Evolutionary conservation across 345 rosid species (phyloP).

Genomic region (Dipteronia dyeriana): DNA sequence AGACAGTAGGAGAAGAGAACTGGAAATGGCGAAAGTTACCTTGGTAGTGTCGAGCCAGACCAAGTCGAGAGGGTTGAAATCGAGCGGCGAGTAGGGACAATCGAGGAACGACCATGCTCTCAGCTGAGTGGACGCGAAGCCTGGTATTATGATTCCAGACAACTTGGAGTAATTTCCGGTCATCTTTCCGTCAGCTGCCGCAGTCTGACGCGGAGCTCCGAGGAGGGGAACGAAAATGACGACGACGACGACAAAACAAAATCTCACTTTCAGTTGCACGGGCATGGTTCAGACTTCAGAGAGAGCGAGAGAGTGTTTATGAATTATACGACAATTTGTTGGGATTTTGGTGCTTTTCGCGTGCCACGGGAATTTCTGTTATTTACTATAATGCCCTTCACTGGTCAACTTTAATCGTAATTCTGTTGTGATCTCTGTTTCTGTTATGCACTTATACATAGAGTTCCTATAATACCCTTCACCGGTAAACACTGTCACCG

Average conservation of each 20-base stretch:
- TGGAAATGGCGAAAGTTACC: slow-evolving; percentile 38
- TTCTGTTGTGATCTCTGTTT: too few relatives aligned
- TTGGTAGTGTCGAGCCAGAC: slow-evolving; percentile 98
- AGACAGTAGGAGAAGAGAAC: background rate
- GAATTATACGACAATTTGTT: background rate
- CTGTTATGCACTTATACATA: background rate
- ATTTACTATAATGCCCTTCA: background rate
- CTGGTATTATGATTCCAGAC: slow-evolving; percentile 96
- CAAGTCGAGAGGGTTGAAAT: slow-evolving; percentile 97
- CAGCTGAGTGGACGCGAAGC: slow-evolving; percentile 96
- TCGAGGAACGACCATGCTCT: slow-evolving; percentile 99
- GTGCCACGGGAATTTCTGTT: background rate
- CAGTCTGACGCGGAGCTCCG: slow-evolving; percentile 1
- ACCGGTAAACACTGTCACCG: too few relatives aligned
- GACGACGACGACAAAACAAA: slow-evolving; percentile 20
- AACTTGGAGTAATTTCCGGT: slow-evolving; percentile 66
- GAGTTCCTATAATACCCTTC: too few relatives aligned
- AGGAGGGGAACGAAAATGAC: slow-evolving; percentile 17
- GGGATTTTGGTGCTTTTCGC: background rate
- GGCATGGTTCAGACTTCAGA: background rate
- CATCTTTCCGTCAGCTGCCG: slow-evolving; percentile 43
- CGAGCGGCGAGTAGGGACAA: slow-evolving; percentile 94
- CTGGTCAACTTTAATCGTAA: background rate
- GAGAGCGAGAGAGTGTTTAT: slow-evolving; percentile 5
- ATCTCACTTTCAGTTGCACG: slow-evolving; percentile 32